Base-by-base conservation (phyloP, 1,139 yeast genomes). In the Nakaseomyces sp. region DNA sequence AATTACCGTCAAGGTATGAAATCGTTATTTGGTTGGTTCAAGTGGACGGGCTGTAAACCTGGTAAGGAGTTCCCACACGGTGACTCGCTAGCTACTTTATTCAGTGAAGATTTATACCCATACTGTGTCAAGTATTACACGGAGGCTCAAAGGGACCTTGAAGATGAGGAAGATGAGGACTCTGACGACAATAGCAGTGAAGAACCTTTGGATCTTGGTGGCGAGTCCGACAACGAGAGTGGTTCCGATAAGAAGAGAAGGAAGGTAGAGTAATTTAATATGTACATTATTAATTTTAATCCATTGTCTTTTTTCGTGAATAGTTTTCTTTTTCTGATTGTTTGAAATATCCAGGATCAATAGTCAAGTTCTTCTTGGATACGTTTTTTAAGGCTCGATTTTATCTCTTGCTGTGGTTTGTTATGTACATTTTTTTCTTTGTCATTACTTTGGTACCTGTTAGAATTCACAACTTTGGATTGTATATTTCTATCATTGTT, bases 41-140 rank as follows among this genome's bases (percentile, higher is more conserved):
- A 68, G 39, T 82, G 91, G 91, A 81, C 89, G 0, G 91, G 89
- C 0, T 60, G 60, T 42, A 79, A 78, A 54, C 81, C 83, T 1
- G 85, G 85, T 1, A 81, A 81, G 56, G 89, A 82, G 55, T 81
- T 76, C 55, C 72, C 88, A 50, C 70, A 72, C 50, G 91, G 89
- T 12, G 88, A 79, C 51, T 86, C 80, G 12, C 67, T 83, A 49
- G 78, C 89, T 0, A 66, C 76, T 39, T 64, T 82, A 42, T 68
- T 83, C 13, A 69, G 73, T 2, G 87, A 81, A 37, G 88, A 82
- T 55, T 60, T 83, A 29, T 82, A 75, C 55, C 85, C 87, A 17
- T 77, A 77, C 55, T 84, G 88, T 15, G 79, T 81, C 19, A 81
- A 79, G 54, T 81, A 81, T 57, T 83, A 81, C 55, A 77, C 83